Evolutionary conservation across 345 rosid species (phyloP).

Genomic region (Citrus glauca): DNA sequence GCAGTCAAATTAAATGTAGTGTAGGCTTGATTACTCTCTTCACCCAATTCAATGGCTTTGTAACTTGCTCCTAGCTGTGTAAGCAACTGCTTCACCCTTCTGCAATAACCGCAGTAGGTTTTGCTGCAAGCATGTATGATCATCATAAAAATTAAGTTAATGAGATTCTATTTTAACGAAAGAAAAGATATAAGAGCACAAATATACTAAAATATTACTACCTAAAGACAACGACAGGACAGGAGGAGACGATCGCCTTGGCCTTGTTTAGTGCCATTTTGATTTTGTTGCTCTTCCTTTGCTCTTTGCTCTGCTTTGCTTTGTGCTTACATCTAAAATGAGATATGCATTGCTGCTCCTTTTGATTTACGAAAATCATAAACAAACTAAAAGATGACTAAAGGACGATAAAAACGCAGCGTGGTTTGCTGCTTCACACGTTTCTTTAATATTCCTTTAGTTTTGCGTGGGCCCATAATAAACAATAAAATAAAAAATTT

Average conservation of each 20-base stretch:
- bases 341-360: not conserved
- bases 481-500: no score
- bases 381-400: no score
- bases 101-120: constrained; percentile 62
- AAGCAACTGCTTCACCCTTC: constrained; percentile 51
- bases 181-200: not conserved
- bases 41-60: constrained; percentile 45
- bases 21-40: constrained; percentile 28
- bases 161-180: not conserved
- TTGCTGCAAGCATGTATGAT: constrained; percentile 38
- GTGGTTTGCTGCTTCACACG: no score
- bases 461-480: no score
- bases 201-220: not conserved
- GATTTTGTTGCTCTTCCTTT: no score
- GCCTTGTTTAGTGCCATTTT: constrained; percentile 46
- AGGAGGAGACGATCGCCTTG: constrained; percentile 46
- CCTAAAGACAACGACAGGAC: constrained; percentile 68
- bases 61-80: constrained; percentile 45
- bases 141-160: no score
- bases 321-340: no score
- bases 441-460: no score
- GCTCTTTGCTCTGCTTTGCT: no score
- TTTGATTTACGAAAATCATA: not conserved
- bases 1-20: no score
- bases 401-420: no score